Conservation (phyloP, 192 early-diverging fungal genomes). For the Backusella macrospora region DNA sequence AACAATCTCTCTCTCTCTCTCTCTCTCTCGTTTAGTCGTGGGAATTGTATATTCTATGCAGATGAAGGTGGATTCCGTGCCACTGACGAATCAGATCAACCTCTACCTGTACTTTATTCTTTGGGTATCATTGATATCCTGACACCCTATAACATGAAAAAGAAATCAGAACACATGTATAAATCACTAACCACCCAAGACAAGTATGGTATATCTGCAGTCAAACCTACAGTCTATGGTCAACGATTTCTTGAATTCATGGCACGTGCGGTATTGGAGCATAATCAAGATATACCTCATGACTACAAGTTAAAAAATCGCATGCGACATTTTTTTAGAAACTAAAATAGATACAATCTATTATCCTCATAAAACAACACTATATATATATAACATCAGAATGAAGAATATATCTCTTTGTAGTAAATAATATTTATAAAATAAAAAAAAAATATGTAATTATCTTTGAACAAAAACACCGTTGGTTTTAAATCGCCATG, state of each 20-base stretch:
- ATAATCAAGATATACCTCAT: conserved; percentile 50
- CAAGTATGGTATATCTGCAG: conserved; percentile 76
- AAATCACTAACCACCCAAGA: conserved; percentile 81
- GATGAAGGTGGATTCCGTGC: conserved; percentile 90
- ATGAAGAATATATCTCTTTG: too few species aligned
- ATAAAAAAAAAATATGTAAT: too few species aligned
- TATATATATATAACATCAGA: too few species aligned
- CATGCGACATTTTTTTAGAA: background rate
- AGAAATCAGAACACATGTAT: conserved; percentile 89
- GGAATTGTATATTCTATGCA: conserved; percentile 84
- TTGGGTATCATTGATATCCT: conserved; percentile 98
- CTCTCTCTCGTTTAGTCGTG: conserved; percentile 45
- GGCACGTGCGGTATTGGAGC: conserved; percentile 57
- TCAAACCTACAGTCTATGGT: conserved; percentile 87
- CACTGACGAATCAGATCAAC: conserved; percentile 73
- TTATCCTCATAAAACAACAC: too few species aligned
- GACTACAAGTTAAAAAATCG: conserved; percentile 20
- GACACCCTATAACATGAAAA: conserved; percentile 88
- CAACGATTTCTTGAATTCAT: conserved; percentile 90
- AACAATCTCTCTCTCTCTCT: too few species aligned
- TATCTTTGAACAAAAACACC: too few species aligned
- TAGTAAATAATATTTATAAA: too few species aligned
- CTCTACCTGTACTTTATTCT: conserved; percentile 81
- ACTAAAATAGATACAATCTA: background rate
- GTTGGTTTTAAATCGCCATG: too few species aligned